phyloP scores from a whole-genome alignment of 768 basidiomycete genomes.

The Macrolepiota dolichaula region DNA sequence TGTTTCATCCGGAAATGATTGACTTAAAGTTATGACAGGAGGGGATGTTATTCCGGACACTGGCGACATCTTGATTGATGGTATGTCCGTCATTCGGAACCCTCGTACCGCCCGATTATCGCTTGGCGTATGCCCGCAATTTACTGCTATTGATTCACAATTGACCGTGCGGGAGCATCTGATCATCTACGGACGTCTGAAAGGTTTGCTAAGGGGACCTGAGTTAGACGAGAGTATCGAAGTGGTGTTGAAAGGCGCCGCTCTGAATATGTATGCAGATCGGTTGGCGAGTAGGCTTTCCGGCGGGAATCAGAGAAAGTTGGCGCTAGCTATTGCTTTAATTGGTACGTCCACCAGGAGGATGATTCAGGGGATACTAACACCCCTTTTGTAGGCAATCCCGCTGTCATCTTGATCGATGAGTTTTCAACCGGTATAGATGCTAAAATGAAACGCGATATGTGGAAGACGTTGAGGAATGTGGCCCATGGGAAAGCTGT shows the following conservation, averaged over 20 bases:
- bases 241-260: constrained; percentile 54
- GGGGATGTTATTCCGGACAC: constrained; percentile 64
- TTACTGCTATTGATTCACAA: constrained; percentile 78
- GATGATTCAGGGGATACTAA: not conserved
- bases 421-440: constrained; percentile 85
- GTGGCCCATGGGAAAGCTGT: constrained; percentile 68
- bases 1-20: not conserved
- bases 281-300: constrained; percentile 72
- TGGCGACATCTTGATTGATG: constrained; percentile 69
- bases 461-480: constrained; percentile 71
- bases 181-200: constrained; percentile 66
- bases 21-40: constrained; percentile 32
- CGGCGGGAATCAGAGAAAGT: constrained; percentile 77
- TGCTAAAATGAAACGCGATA: constrained; percentile 79
- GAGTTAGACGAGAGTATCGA: constrained; percentile 55
- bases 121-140: constrained; percentile 82
- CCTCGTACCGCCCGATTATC: constrained; percentile 62
- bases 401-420: constrained; percentile 75
- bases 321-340: constrained; percentile 72
- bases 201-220: constrained; percentile 52
- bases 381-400: constrained; percentile 48
- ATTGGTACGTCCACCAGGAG: constrained; percentile 22
- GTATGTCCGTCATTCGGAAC: constrained; percentile 60
- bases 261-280: constrained; percentile 58
- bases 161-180: constrained; percentile 78